These are phyloP conservation scores for Aspergillus cavernicola DNA, from an alignment of 495 filamentous ascomycete species.

Conservation along the genomic window DNA sequence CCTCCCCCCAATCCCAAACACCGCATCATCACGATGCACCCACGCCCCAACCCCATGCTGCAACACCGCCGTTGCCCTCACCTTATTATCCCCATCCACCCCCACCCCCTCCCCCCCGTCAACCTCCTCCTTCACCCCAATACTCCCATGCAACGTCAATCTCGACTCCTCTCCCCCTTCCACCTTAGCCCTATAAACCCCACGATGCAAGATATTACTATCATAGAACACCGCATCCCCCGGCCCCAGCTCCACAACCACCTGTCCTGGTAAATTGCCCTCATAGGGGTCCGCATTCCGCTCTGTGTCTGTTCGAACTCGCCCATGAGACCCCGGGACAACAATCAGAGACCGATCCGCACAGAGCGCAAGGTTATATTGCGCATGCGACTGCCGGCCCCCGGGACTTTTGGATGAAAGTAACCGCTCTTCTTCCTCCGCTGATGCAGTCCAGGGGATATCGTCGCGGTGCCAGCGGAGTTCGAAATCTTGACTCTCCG, in stretches of 20 bases:
- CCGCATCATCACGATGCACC: conserved; percentile 53
- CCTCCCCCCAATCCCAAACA: conserved; percentile 51
- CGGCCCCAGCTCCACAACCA: conserved; percentile 58
- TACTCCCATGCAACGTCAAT: conserved; percentile 77
- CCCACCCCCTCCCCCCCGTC: conserved; percentile 17
- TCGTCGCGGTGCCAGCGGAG: conserved; percentile 80
- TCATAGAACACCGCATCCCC: conserved; percentile 83
- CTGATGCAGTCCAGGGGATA: conserved; percentile 52
- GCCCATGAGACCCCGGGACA: conserved; percentile 64
- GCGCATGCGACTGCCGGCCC: conserved; percentile 58
- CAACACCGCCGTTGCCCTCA: conserved; percentile 71
- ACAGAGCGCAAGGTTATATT: conserved; percentile 75
- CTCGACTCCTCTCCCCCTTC: conserved; percentile 51
- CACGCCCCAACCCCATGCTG: conserved; percentile 81
- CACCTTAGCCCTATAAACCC: conserved; percentile 55
- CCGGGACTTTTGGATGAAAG: conserved; percentile 39
- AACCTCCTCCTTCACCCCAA: conserved; percentile 58
- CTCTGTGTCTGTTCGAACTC: conserved; percentile 64
- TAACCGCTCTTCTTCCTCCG: conserved; percentile 52
- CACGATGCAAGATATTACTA: conserved; percentile 82
- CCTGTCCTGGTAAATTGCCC: conserved; percentile 52
- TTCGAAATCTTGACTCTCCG: conserved; percentile 56
- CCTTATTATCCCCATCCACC: conserved; percentile 29
- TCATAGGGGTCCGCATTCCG: conserved; percentile 58
- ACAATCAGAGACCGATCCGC: conserved; percentile 65